These are phyloP conservation scores for Fusarium palustre DNA, from an alignment of 2,329 filamentous ascomycete genomes.

Conservation along the genomic window DNA sequence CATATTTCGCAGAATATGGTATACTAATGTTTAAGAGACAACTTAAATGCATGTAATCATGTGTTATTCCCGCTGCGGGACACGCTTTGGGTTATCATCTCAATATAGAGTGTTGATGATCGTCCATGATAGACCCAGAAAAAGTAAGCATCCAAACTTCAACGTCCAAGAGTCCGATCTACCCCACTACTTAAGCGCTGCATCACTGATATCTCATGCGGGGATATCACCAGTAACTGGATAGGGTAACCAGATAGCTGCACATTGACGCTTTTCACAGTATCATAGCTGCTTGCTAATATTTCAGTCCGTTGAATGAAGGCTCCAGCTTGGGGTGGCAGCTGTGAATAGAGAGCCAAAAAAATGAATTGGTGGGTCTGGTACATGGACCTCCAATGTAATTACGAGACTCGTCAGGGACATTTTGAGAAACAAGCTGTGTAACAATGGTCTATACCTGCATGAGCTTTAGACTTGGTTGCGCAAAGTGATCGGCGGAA, in stretches of 20 bases:
- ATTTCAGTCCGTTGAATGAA: neutral
- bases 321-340: neutral
- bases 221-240: conserved; percentile 1
- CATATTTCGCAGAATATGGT: neutral
- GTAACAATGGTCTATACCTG: neutral
- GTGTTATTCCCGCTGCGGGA: neutral
- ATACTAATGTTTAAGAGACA: neutral
- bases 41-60: neutral
- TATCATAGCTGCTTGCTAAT: neutral
- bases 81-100: neutral
- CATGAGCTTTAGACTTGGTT: neutral
- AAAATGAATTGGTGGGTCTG: neutral
- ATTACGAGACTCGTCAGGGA: neutral
- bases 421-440: neutral
- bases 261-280: neutral
- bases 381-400: neutral
- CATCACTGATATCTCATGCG: conserved; percentile 1
- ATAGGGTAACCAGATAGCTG: neutral
- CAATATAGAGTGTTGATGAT: neutral
- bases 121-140: conserved; percentile 1
- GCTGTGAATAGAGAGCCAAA: neutral
- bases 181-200: conserved; percentile 1
- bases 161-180: neutral
- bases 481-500: neutral
- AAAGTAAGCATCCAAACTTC: conserved; percentile 7